Evolutionary conservation across 106 monocot genomes (phyloP).

Genomic region (Dendrobium catenatum): DNA sequence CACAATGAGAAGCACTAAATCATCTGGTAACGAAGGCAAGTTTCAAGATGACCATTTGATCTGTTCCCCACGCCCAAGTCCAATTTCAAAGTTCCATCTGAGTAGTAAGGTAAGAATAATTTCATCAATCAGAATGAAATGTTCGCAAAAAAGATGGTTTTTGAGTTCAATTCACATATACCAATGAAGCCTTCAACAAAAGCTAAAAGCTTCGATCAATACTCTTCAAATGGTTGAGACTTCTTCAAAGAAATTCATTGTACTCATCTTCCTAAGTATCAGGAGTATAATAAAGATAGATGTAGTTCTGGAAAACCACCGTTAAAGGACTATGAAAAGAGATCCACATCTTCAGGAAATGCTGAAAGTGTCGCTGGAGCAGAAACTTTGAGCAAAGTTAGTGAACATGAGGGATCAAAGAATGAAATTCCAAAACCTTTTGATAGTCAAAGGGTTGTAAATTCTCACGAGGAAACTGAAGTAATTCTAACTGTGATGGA

Average conservation of each 20-base stretch:
- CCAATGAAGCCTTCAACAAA: slow-evolving; percentile 5
- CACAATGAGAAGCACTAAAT: not conserved
- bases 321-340: slow-evolving; percentile 15
- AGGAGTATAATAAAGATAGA: slow-evolving; percentile 16
- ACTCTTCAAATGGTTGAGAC: slow-evolving; percentile 16
- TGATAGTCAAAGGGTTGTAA: slow-evolving; percentile 6
- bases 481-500: not conserved
- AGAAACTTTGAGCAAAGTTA: slow-evolving; percentile 11
- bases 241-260: slow-evolving; percentile 7
- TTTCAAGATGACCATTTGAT: slow-evolving; percentile 26
- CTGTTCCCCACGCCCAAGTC: slow-evolving; percentile 9
- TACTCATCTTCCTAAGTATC: slow-evolving; percentile 8
- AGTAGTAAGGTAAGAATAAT: not conserved
- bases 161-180: slow-evolving; percentile 10
- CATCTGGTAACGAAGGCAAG: slow-evolving; percentile 4
- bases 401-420: slow-evolving; percentile 18
- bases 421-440: slow-evolving; percentile 19
- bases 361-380: slow-evolving; percentile 1
- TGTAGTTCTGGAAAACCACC: slow-evolving; percentile 9
- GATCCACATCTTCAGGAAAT: slow-evolving; percentile 20
- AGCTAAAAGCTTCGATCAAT: slow-evolving; percentile 9
- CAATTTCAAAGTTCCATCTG: slow-evolving; percentile 3
- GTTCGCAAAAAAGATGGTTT: slow-evolving; percentile 5
- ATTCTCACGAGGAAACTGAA: slow-evolving; percentile 11
- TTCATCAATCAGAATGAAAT: slow-evolving; percentile 15